A percentile compares a stretch with the other conserved stretches of the same genome.
phyloP scores from a whole-genome alignment of 352 stramenopile genomes.

The Phytopythium litorale region DNA sequence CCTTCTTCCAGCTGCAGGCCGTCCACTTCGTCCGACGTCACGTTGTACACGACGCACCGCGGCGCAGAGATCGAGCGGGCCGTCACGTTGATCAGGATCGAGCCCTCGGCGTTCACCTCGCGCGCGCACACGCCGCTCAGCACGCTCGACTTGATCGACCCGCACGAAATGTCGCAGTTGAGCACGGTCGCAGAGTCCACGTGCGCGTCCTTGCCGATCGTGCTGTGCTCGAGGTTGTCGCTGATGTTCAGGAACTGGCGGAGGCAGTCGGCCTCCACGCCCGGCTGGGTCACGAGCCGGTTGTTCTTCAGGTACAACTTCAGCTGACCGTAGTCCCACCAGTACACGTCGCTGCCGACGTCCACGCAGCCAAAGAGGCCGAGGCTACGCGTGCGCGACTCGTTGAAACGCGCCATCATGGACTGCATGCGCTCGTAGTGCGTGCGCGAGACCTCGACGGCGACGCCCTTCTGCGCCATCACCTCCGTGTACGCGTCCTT shows the following conservation, averaged over 20 bases:
- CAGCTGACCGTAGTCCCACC: slow-evolving; percentile 98
- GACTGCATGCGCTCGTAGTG: slow-evolving; percentile 92
- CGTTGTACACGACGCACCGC: slow-evolving; percentile 97
- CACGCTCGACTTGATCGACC: slow-evolving; percentile 74
- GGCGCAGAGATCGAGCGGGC: slow-evolving; percentile 94
- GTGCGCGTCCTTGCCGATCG: slow-evolving; percentile 45
- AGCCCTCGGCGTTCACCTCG: slow-evolving; percentile 91
- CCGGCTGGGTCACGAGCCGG: slow-evolving; percentile 87
- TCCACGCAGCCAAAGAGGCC: slow-evolving; percentile 97
- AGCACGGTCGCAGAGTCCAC: slow-evolving; percentile 73
- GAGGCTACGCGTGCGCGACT: slow-evolving; percentile 51
- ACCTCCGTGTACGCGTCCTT: slow-evolving; percentile 90
- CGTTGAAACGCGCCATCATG: slow-evolving; percentile 89
- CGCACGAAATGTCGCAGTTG: slow-evolving; percentile 71
- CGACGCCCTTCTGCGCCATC: slow-evolving; percentile 94
- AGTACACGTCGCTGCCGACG: slow-evolving; percentile 96
- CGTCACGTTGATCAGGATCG: slow-evolving; percentile 98
- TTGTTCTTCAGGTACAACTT: slow-evolving; percentile 99
- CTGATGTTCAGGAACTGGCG: slow-evolving; percentile 78
- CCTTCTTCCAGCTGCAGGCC: slow-evolving; percentile 91
- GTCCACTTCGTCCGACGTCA: slow-evolving; percentile 89
- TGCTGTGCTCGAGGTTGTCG: slow-evolving; percentile 75
- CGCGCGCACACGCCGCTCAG: slow-evolving; percentile 88
- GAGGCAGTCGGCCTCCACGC: slow-evolving; percentile 77
- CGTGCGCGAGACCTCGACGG: slow-evolving; percentile 48